Evolutionary conservation across 805 yeast species (phyloP).

Genomic region (Yarrowia bubula): DNA sequence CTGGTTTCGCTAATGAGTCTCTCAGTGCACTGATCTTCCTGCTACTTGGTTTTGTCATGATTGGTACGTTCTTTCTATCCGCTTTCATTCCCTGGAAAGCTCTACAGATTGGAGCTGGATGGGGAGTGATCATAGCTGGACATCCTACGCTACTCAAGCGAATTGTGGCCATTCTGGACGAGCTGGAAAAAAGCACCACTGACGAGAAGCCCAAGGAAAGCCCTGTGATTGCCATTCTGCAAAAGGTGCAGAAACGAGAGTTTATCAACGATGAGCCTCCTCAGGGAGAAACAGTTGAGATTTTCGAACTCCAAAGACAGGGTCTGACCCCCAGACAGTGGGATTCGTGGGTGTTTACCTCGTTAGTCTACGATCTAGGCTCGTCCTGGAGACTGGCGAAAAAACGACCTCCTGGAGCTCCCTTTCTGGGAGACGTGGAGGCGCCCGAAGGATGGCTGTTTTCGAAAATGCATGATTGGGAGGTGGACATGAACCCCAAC

Average conservation of each 20-base stretch:
- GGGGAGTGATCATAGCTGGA: constrained; percentile 20
- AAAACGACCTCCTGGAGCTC: constrained; percentile 65
- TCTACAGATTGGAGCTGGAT: constrained; percentile 22
- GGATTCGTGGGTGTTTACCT: constrained; percentile 59
- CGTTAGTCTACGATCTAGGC: constrained; percentile 51
- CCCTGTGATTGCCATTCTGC: background rate
- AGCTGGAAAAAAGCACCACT: background rate
- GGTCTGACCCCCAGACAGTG: constrained; percentile 61
- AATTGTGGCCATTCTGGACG: constrained; percentile 10
- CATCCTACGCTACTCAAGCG: constrained; percentile 17
- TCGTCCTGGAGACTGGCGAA: constrained; percentile 49
- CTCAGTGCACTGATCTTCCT: constrained; percentile 1
- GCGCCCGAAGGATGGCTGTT: constrained; percentile 79
- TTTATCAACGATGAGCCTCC: constrained; percentile 26
- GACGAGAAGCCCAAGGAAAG: constrained; percentile 15
- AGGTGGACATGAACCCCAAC: constrained; percentile 53
- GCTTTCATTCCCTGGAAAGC: constrained; percentile 22
- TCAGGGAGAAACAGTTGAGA: constrained; percentile 49
- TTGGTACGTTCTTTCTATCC: constrained; percentile 7
- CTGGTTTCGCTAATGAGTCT: constrained; percentile 23
- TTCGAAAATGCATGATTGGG: constrained; percentile 61
- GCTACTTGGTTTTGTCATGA: constrained; percentile 1
- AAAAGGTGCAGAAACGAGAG: constrained; percentile 10
- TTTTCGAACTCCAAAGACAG: constrained; percentile 71
- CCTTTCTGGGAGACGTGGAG: constrained; percentile 50